Evolutionary conservation across 352 stramenopile species (phyloP), one percentile per base, ranked within the genome.

Genomic region (Phytophthora hibernalis): DNA sequence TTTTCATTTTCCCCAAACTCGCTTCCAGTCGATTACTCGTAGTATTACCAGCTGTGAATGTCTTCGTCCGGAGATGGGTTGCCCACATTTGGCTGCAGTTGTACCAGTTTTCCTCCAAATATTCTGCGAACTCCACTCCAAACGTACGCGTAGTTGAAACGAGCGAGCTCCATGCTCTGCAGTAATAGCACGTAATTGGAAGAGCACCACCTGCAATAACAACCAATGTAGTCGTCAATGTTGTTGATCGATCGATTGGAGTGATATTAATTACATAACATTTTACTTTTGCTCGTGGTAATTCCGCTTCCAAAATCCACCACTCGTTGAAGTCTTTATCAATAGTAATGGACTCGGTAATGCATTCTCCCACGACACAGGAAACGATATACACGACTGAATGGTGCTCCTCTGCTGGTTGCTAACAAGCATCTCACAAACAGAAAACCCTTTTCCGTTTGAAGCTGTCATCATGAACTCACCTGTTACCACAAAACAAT

Each of bases 391-490:
- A 42, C 40, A 60, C 7, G 37, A 4, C 7, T 30, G 3, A 28
- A 60, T 40, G 12, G 38, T 51, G 2, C 42, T 8, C 5, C 18
- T 24, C 10, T 30, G 21, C 21, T 60, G 52, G 22, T 60, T 60
- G 0, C 2, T 7, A 0, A 60, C n/a, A 8, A 60, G 26, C 52
- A 60, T 51, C 15, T 60, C 38, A 60, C 37, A 60, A 28, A 60
- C 52, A 30, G 37, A 51, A 51, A 60, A 10, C 22, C 52, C 40
- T n/a, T 60, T 60, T 37, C 24, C 52, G 30, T 51, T 60, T 15
- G 52, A 26, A 20, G 52, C 13, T 10, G 52, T 60, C 15, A 60
- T 38, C 52, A 60, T 60, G 3, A 51, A 60, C 31, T 60, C 52
- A 16, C 52, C 52, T 60, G 24, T 18, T n/a, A n/a, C n/a, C n/a